Evolutionary conservation across 2,329 filamentous ascomycete species (phyloP), one percentile per base, ranked within the genome.

Genomic region (Nemania bipapillata): DNA sequence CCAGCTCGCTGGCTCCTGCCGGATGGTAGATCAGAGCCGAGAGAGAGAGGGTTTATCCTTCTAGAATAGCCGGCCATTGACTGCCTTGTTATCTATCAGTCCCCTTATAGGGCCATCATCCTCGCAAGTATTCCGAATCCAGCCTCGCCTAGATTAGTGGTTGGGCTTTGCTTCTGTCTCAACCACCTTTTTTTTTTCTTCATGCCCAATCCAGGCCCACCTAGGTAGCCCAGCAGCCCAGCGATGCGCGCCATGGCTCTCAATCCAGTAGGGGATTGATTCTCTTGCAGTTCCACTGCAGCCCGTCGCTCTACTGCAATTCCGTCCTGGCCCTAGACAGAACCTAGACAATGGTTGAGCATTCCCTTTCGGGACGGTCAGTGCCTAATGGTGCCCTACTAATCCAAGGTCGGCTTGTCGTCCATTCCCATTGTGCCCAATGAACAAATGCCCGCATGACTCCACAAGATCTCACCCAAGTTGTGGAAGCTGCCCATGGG

Each of bases 131-230:
- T 26, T 58, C 47, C 35, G 8, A 26, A 60, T 49, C 66, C 65
- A 69, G 63, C 70, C 67, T 70, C 67, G 71, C 58, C 66, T 47
- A 53, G 62, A 28, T n/a, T 28, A 32, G 52, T 55, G 63, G 63
- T 75, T 77, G 73, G 76, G 74, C 71, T 70, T 66, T 45, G 63
- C 61, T 60, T 70, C 65, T 45, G 63, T 63, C 62, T 70, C 65
- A 65, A 72, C 70, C 72, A 70, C 70, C 72, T 55, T 45, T 42
- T 42, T 35, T 35, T 35, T 35, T 40, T 61, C 70, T 76, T 70
- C 66, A 35, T 76, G 76, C 76, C 76, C 76, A 77, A 78, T 74
- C 72, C 70, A 74, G 72, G 72, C 72, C 74, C 72, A 72, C 72
- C 59, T 61, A 63, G 69, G 65, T 53, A 55, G 22, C 47, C 17